phyloP scores from a whole-genome alignment of 225 moss, liverwort and hornwort genomes.

The Bryum argenteum region DNA sequence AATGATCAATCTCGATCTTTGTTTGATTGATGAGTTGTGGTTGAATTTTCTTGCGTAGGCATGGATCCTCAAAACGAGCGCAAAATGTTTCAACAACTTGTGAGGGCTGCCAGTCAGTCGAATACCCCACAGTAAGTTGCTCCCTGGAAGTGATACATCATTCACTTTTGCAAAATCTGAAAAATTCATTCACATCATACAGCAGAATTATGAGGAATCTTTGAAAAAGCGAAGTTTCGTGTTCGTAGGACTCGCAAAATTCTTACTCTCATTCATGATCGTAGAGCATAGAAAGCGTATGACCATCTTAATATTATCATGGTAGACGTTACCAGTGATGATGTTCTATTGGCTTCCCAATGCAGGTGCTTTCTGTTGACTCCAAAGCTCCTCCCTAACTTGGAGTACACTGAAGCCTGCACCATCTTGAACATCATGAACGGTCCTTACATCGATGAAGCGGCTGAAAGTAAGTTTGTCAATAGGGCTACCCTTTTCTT shows the following conservation, averaged over 20 bases:
- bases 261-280: not conserved
- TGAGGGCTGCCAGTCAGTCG: conserved; percentile 87
- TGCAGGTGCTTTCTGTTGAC: conserved; percentile 93
- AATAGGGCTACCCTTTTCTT: not conserved
- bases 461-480: conserved; percentile 78
- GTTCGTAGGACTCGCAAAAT: not conserved
- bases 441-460: conserved; percentile 73
- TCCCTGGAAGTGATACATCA: not conserved
- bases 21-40: conserved; percentile 5
- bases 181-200: not conserved
- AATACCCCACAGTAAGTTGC: conserved; percentile 90
- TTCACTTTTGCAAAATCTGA: conserved; percentile 13
- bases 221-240: not conserved
- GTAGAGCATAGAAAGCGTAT: conserved; percentile 1
- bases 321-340: not conserved
- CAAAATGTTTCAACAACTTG: conserved; percentile 99
- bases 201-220: not conserved
- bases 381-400: conserved; percentile 57
- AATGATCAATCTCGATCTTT: conserved; percentile 8
- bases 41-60: conserved; percentile 46
- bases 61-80: conserved; percentile 98
- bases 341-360: conserved; percentile 7
- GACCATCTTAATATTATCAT: not conserved
- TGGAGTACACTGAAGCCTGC: conserved; percentile 86
- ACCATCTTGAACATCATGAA: conserved; percentile 73